Evolutionary conservation across 805 yeast species (phyloP).

Genomic region (Candida morakotiae): DNA sequence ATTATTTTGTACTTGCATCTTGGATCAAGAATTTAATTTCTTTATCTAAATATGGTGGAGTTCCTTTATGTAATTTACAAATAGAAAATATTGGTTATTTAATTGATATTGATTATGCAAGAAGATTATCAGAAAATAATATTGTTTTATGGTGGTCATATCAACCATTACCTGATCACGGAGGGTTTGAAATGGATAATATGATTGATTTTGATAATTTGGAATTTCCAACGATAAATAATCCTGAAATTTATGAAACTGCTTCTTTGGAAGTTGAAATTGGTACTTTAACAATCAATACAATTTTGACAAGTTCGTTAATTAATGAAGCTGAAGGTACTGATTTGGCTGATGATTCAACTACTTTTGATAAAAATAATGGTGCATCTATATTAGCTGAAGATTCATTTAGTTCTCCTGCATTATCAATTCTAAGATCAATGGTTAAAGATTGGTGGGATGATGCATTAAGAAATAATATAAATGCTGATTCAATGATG

Average conservation of each 20-base stretch:
- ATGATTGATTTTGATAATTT: conserved; percentile 52
- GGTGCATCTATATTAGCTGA: conserved; percentile 59
- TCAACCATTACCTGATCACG: conserved; percentile 74
- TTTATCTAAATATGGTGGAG: conserved; percentile 65
- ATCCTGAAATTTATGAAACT: conserved; percentile 73
- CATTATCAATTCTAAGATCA: conserved; percentile 63
- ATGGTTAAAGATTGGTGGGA: conserved; percentile 94
- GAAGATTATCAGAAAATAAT: conserved; percentile 60
- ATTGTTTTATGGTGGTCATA: conserved; percentile 94
- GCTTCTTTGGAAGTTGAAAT: conserved; percentile 77
- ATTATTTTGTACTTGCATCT: conserved; percentile 66
- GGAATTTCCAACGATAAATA: conserved; percentile 68
- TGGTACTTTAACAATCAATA: conserved; percentile 77
- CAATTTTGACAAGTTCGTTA: conserved; percentile 78
- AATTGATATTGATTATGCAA: conserved; percentile 83
- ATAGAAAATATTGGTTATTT: conserved; percentile 73
- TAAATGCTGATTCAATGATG: conserved; percentile 78
- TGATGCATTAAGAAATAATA: conserved; percentile 63
- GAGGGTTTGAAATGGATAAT: conserved; percentile 70
- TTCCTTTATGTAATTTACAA: conserved; percentile 83
- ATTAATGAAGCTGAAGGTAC: conserved; percentile 88
- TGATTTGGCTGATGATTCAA: conserved; percentile 54
- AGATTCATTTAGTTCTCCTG: conserved; percentile 76
- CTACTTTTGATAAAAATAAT: conserved; percentile 30
- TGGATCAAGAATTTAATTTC: conserved; percentile 67